Evolutionary conservation across 257 asterid species (phyloP).

Genomic region (Schizonepeta tenuifolia): DNA sequence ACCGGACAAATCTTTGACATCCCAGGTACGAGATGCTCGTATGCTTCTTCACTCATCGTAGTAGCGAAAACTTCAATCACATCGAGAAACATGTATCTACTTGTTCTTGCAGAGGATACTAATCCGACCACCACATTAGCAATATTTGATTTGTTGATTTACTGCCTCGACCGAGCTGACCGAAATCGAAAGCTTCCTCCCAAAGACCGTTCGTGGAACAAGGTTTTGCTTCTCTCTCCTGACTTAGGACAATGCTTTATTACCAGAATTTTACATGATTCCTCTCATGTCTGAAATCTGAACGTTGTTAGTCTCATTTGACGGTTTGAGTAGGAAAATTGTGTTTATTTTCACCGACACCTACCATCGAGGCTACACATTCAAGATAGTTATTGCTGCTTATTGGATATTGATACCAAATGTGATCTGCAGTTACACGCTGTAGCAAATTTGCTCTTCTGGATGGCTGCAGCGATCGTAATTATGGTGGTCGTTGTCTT

Average conservation of each 20-base stretch:
- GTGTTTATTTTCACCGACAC: too few relatives aligned
- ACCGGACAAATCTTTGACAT: slow-evolving; percentile 70
- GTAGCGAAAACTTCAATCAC: background rate
- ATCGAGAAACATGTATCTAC: background rate
- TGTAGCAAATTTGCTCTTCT: slow-evolving; percentile 17
- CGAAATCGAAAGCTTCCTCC: slow-evolving; percentile 60
- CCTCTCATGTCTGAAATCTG: background rate
- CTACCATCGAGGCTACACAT: background rate
- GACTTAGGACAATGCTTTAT: background rate
- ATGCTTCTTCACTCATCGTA: background rate
- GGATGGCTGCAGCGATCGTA: slow-evolving; percentile 29
- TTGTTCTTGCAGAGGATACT: slow-evolving; percentile 50
- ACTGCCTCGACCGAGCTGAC: slow-evolving; percentile 80
- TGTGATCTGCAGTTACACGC: slow-evolving; percentile 14
- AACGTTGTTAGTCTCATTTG: too few relatives aligned
- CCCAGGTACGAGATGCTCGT: slow-evolving; percentile 54
- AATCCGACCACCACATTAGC: slow-evolving; percentile 52
- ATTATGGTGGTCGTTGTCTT: background rate
- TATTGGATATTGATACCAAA: background rate
- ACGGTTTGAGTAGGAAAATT: too few relatives aligned
- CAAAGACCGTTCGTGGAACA: slow-evolving; percentile 28
- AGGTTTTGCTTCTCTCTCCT: slow-evolving; percentile 50
- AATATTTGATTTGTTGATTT: slow-evolving; percentile 53
- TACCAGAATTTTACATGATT: background rate
- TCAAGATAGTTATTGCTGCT: background rate